Percentiles rank a stretch among this genome's conserved stretches.
Conservation (phyloP, 768 basidiomycete species). For the Hypholoma fasciculare region DNA sequence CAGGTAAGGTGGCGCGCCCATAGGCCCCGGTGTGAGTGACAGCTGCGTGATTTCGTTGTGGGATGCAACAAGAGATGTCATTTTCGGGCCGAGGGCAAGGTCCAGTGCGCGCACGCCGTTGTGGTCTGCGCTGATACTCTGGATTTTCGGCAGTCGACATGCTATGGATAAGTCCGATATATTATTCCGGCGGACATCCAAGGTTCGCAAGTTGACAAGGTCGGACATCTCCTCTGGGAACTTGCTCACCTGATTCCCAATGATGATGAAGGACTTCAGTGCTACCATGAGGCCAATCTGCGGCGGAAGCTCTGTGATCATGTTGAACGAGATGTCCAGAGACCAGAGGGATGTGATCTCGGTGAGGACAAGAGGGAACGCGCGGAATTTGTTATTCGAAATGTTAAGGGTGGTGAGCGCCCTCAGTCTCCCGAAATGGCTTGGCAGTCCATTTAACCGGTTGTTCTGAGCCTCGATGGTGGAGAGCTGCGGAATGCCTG, state of each 20-base stretch:
- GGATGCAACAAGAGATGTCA: slow-evolving; percentile 71
- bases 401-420: slow-evolving; percentile 81
- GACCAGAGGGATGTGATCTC: slow-evolving; percentile 71
- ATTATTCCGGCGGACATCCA: slow-evolving; percentile 87
- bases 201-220: slow-evolving; percentile 59
- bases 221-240: slow-evolving; percentile 64
- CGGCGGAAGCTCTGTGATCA: slow-evolving; percentile 76
- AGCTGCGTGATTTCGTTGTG: slow-evolving; percentile 90
- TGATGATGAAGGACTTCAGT: slow-evolving; percentile 73
- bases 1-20: slow-evolving; percentile 14
- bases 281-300: slow-evolving; percentile 68
- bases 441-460: slow-evolving; percentile 82
- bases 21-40: slow-evolving; percentile 54
- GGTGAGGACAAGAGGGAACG: slow-evolving; percentile 73
- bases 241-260: slow-evolving; percentile 77
- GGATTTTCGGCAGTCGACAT: slow-evolving; percentile 67
- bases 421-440: slow-evolving; percentile 76
- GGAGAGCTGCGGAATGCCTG: slow-evolving; percentile 71
- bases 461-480: slow-evolving; percentile 87
- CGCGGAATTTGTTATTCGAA: slow-evolving; percentile 91
- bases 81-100: slow-evolving; percentile 65
- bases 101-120: slow-evolving; percentile 83
- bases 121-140: slow-evolving; percentile 73
- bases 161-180: slow-evolving; percentile 77
- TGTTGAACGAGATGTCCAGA: slow-evolving; percentile 95